These are phyloP conservation scores for Syzygium malaccense DNA, from an alignment of 441 rosid species.

Conservation along the genomic window DNA sequence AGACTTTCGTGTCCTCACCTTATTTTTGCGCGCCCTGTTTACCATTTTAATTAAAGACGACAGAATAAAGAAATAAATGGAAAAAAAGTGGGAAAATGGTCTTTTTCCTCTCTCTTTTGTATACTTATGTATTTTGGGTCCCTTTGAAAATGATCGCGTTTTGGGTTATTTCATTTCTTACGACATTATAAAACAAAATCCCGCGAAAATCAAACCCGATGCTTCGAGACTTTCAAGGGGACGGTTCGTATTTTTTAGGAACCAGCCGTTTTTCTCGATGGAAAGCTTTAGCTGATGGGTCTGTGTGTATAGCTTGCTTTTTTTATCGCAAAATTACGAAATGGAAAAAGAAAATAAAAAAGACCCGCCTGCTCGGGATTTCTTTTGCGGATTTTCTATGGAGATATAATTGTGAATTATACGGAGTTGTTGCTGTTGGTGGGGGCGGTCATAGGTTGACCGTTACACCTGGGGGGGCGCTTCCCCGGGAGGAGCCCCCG, in stretches of 20 bases:
- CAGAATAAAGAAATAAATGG: background rate
- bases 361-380: background rate
- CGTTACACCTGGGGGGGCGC: slow-evolving; percentile 27
- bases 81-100: background rate
- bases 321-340: background rate
- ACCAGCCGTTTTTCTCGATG: background rate
- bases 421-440: slow-evolving; percentile 17
- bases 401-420: background rate
- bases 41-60: background rate
- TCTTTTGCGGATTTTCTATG: background rate
- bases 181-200: background rate
- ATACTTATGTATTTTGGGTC: background rate
- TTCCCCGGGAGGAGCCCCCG: background rate
- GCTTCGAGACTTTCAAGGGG: background rate
- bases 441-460: slow-evolving; percentile 18
- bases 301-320: background rate
- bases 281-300: background rate
- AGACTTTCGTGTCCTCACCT: slow-evolving; percentile 15
- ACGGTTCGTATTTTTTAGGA: no score
- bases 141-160: background rate
- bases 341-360: no score
- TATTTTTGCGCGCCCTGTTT: background rate
- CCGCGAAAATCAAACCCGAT: accelerated
- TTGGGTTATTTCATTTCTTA: background rate
- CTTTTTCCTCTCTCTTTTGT: background rate